Evolutionary conservation across 192 early-diverging fungal genomes (phyloP).

Genomic region (Geranomyces michiganensis): DNA sequence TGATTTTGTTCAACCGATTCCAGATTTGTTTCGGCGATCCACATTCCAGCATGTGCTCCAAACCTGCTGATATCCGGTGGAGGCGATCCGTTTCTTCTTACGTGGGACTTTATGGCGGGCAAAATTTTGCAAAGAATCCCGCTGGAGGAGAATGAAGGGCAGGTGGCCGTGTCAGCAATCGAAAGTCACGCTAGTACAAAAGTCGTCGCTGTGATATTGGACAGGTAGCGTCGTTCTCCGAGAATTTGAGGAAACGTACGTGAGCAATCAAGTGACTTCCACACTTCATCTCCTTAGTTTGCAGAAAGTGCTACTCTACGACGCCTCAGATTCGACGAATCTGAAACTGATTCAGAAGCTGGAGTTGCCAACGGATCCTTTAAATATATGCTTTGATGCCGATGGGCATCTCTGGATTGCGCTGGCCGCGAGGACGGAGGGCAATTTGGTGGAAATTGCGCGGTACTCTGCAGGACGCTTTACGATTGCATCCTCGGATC

Average conservation of each 20-base stretch:
- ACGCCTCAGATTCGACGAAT: slow-evolving; percentile 37
- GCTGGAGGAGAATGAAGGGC: slow-evolving; percentile 42
- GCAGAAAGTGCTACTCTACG: slow-evolving; percentile 42
- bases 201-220: slow-evolving; percentile 52
- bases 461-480: slow-evolving; percentile 26
- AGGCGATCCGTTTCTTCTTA: slow-evolving; percentile 76
- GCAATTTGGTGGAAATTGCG: slow-evolving; percentile 34
- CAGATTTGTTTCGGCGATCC: slow-evolving; percentile 75
- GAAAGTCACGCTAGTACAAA: slow-evolving; percentile 38
- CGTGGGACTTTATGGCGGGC: slow-evolving; percentile 76
- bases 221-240: too few species aligned
- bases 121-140: slow-evolving; percentile 68
- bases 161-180: slow-evolving; percentile 39
- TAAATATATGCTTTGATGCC: slow-evolving; percentile 48
- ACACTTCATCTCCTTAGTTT: too few species aligned
- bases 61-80: slow-evolving; percentile 74
- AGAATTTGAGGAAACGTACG: too few species aligned
- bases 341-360: slow-evolving; percentile 42
- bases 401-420: slow-evolving; percentile 57
- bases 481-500: background rate
- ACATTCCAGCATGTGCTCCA: slow-evolving; percentile 58
- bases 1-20: background rate
- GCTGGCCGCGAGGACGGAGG: slow-evolving; percentile 18
- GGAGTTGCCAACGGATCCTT: slow-evolving; percentile 31
- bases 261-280: slow-evolving; percentile 8